phyloP scores from a whole-genome alignment of 495 filamentous ascomycete genomes.

The Zalerion maritima region DNA sequence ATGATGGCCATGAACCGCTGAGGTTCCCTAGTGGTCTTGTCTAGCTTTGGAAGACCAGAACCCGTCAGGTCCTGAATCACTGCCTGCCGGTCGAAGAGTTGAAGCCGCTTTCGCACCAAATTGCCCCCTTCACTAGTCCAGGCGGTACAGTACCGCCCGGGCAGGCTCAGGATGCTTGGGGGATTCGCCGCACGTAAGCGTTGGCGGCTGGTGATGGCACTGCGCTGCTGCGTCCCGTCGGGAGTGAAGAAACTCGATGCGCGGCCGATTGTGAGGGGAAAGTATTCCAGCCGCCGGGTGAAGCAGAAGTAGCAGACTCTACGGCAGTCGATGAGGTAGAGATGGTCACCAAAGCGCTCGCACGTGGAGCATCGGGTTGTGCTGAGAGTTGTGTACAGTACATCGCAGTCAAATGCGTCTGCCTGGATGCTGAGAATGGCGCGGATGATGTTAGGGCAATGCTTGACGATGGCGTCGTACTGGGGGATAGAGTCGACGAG shows the following conservation, averaged over 20 bases:
- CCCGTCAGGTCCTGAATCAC: not conserved
- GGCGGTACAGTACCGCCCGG: conserved; percentile 3
- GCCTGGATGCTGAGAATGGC: conserved; percentile 17
- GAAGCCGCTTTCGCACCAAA: not conserved
- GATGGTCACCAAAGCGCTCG: conserved; percentile 19
- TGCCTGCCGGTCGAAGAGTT: not conserved
- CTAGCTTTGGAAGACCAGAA: conserved; percentile 1
- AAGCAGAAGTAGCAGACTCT: conserved; percentile 26
- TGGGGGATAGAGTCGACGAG: conserved; percentile 11
- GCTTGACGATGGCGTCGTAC: conserved; percentile 6
- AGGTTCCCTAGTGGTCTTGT: conserved; percentile 6
- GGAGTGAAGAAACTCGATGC: conserved; percentile 1
- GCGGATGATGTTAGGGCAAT: conserved; percentile 14
- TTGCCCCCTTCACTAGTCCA: no score
- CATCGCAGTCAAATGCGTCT: conserved; percentile 12
- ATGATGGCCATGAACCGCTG: conserved; percentile 8
- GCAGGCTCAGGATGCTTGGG: conserved; percentile 7
- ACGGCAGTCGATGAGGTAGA: conserved; percentile 23
- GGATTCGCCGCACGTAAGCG: no score
- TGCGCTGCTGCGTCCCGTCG: not conserved
- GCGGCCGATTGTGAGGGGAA: conserved; percentile 7
- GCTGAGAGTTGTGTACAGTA: conserved; percentile 16
- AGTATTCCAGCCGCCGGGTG: conserved; percentile 9
- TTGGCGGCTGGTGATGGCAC: not conserved
- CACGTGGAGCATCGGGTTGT: conserved; percentile 20